These are phyloP conservation scores for Boletus bicolor DNA, from an alignment of 768 basidiomycete genomes.

Conservation along the genomic window DNA sequence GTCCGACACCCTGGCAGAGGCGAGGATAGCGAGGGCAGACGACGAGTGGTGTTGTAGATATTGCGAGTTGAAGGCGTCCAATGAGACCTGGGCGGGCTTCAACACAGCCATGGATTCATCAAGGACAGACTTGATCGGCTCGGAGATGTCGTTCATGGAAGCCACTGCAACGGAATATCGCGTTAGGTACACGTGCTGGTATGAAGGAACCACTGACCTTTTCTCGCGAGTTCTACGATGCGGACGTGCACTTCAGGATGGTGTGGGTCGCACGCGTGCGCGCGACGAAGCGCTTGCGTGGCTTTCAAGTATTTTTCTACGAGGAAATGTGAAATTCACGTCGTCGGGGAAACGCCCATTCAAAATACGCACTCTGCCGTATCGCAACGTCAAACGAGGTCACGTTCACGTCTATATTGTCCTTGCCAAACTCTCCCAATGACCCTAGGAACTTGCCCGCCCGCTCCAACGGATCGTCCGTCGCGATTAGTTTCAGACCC, in stretches of 20 bases:
- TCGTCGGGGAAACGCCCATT: not conserved
- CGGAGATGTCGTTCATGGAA: constrained; percentile 41
- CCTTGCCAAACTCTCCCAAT: constrained; percentile 48
- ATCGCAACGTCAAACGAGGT: constrained; percentile 78
- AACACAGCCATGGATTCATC: constrained; percentile 45
- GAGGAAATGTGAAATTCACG: not conserved
- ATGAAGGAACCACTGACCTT: constrained; percentile 37
- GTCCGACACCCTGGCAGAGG: constrained; percentile 55
- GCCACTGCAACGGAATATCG: constrained; percentile 38
- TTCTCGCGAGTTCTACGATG: constrained; percentile 57
- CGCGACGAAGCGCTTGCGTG: constrained; percentile 58
- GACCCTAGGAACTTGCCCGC: constrained; percentile 71
- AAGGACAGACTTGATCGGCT: constrained; percentile 50
- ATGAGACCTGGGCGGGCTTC: constrained; percentile 53
- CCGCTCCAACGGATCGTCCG: constrained; percentile 65
- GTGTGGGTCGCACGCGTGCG: constrained; percentile 48
- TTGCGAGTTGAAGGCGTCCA: constrained; percentile 71
- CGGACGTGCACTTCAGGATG: constrained; percentile 72
- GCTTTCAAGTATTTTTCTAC: constrained; percentile 83
- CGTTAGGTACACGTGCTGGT: not conserved
- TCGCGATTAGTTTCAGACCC: constrained; percentile 65
- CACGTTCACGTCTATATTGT: constrained; percentile 69
- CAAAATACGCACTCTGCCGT: constrained; percentile 61
- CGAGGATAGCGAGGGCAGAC: constrained; percentile 54
- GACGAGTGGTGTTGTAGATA: constrained; percentile 64